Base-by-base conservation (phyloP, 2,329 filamentous ascomycete species). In the Xylaria arbuscula region DNA sequence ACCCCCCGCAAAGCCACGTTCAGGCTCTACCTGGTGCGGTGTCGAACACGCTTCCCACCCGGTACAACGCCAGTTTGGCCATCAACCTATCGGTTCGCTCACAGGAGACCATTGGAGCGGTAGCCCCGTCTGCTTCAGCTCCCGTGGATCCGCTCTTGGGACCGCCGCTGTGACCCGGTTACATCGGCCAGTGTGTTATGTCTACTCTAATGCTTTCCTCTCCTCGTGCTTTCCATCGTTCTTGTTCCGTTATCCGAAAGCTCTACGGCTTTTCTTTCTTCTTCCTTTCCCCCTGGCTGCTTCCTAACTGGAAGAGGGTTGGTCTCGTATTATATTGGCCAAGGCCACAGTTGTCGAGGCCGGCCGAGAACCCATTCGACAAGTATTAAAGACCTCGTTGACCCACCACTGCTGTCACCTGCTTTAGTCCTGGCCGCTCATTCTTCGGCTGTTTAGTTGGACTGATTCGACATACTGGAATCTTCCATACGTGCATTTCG, bases 331-430 rank as follows among this genome's bases (percentile, higher is more conserved):
- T 60, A 57, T 65, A 62, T 57, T 65, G 54, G 57, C n/a, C 51
- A 40, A 63, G 64, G 68, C 57, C 38, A 62, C 62, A 19, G 64
- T 42, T 58, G 32, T 70, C 38, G 50, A 66, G 65, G 50, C 42
- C 69, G 57, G 58, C 62, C 62, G 54, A 68, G 59, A 61, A 51
- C 32, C 62, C 42, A 57, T 67, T 62, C 22, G 51, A 64, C 62
- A 53, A 73, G 70, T 76, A 77, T 77, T 76, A 75, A 77, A 75
- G 67, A 68, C 72, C 66, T 75, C 62, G 57, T 64, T 58, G 74
- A 73, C 69, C 74, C 75, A 72, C 72, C 71, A 64, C 72, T 62
- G 53, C 63, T 67, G 64, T 70, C 60, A 66, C 48, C 69, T 47
- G 42, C 62, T 68, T 47, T 65, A 71, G 66, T 70, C 62, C 67